phyloP scores from a whole-genome alignment of 441 rosid genomes.

The Melastoma candidum region DNA sequence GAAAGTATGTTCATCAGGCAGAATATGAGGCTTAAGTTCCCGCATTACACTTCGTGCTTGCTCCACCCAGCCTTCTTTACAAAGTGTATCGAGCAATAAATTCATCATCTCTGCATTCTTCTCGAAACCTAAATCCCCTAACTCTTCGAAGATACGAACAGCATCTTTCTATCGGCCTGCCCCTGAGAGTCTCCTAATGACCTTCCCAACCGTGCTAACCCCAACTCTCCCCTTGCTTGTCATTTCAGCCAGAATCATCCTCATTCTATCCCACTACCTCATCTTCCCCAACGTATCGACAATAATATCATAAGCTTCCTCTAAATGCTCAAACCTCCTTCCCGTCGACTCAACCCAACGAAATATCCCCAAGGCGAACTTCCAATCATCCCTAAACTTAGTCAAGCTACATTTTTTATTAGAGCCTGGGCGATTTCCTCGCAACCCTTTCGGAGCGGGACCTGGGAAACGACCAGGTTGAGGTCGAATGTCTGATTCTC shows the following conservation, averaged over 20 bases:
- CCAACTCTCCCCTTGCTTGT: conserved; percentile 28
- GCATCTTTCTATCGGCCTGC: conserved; percentile 80
- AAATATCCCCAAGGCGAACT: too few species aligned
- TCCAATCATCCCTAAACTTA: too few species aligned
- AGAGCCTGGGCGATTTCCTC: too few species aligned
- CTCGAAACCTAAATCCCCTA: conserved; percentile 48
- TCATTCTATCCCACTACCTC: conserved; percentile 64
- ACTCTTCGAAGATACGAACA: conserved; percentile 44
- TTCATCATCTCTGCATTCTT: conserved; percentile 76
- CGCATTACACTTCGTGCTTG: conserved; percentile 50
- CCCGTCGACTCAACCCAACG: too few species aligned
- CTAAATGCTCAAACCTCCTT: conserved; percentile 23
- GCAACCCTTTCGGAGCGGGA: too few species aligned
- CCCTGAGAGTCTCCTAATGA: conserved; percentile 73
- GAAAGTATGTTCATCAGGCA: conserved; percentile 54
- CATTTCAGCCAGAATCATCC: conserved; percentile 53
- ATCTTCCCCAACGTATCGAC: conserved; percentile 74
- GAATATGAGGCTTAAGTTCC: conserved; percentile 47
- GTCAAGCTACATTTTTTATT: too few species aligned
- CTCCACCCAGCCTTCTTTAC: conserved; percentile 65
- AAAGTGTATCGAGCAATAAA: conserved; percentile 67
- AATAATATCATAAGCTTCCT: conserved; percentile 39
- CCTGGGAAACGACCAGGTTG: too few species aligned
- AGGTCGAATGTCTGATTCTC: too few species aligned
- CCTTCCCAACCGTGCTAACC: conserved; percentile 44